These are phyloP conservation scores for Trametes versicolor DNA, from an alignment of 1,284 basidiomycete genomes.

Conservation along the genomic window DNA sequence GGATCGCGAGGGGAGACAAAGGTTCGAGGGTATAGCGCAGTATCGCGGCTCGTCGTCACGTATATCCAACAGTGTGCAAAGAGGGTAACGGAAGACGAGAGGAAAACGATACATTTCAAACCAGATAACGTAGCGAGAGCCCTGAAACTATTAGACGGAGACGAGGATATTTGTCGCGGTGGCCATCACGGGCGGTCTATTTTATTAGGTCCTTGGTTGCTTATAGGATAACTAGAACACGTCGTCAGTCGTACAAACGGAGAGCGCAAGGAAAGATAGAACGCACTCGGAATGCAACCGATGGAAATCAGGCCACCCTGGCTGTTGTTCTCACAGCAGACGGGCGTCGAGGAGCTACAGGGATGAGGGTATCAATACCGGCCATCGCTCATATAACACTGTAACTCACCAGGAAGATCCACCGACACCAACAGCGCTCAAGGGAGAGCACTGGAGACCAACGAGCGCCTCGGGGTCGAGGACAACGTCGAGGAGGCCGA, in stretches of 20 bases:
- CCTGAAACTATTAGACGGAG: conserved; percentile 29
- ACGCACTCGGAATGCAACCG: conserved; percentile 36
- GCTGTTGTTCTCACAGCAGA: conserved; percentile 38
- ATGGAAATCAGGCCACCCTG: conserved; percentile 32
- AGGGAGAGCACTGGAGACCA: conserved; percentile 31
- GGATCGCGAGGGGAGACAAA: conserved; percentile 12
- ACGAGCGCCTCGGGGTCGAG: conserved; percentile 24
- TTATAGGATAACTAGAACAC: conserved; percentile 28
- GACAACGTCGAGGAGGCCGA: conserved; percentile 28
- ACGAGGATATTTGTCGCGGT: conserved; percentile 22
- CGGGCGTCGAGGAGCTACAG: conserved; percentile 23
- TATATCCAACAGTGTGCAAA: background rate
- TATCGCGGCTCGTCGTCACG: conserved; percentile 11
- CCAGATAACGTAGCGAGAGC: conserved; percentile 12
- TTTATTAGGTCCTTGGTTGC: background rate
- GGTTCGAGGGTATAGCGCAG: conserved; percentile 29
- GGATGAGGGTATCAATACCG: background rate
- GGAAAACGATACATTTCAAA: conserved; percentile 25
- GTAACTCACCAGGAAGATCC: conserved; percentile 28
- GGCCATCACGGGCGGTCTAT: conserved; percentile 21
- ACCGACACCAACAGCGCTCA: conserved; percentile 32
- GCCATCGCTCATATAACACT: too few species aligned
- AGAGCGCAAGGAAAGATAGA: background rate
- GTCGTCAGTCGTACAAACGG: background rate
- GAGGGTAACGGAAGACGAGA: conserved; percentile 1